Base-by-base conservation (phyloP, 73 alveolate species). In the Halteria grandinella region DNA sequence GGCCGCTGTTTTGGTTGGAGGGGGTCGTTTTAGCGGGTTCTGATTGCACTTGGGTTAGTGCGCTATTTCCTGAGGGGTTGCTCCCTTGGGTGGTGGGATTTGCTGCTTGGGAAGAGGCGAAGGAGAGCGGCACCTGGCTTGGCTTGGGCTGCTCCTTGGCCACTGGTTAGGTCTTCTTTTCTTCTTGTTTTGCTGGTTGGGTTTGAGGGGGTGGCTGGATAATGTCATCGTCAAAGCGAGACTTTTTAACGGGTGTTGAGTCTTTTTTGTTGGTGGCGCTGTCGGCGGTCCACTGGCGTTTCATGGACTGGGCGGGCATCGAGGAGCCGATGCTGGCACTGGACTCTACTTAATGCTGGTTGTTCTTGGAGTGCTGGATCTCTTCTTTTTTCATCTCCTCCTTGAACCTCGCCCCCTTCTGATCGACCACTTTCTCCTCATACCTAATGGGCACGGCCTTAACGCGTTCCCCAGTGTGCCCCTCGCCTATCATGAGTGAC, bases 361-460 rank as follows among this genome's bases (percentile, higher is more conserved):
- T 18, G 59, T 7, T 18, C 23, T 48, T 48, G 59, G 11, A 48
- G 11, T 14, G 21, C 21, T 7, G 50, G 11, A 15, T 11, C 15
- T 39, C 11, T 39, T 39, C 23, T 48, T 8, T 48, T 8, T 7
- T 48, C 10, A 8, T 48, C 21, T 53, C 43, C 49, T 20, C 5
- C 17, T 53, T 39, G 17, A 39, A 25, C 69, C 17, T 12, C 24
- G 23, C 44, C 59, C 34, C 24, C 59, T 60, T 60, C 20, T 36
- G 31, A 23, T 33, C 77, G 18, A 34, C 28, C 4, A 31, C 51
- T 27, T n/a, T 36, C 23, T 33, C 55, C 29, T 60, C 77, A 37
- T 60, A 60, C 48, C 77, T 60, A 47, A n/a, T n/a, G n/a, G n/a
- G n/a, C n/a, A 60, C 77, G 7, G 18, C 29, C 43, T 59, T 60